phyloP scores from a whole-genome alignment of 495 filamentous ascomycete species.

The Filosporella fistucella region DNA sequence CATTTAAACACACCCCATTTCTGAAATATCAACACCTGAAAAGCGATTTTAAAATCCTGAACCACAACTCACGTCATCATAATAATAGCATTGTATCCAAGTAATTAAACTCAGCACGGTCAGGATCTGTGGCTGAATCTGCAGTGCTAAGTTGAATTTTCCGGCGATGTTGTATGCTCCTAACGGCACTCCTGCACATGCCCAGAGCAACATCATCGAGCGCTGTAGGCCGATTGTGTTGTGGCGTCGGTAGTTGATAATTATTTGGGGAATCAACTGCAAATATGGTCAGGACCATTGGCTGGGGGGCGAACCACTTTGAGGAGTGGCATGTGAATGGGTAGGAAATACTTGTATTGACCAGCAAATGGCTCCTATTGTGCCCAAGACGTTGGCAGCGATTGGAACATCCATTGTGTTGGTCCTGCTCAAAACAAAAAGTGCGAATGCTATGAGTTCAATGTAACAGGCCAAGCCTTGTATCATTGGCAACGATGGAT shows the following conservation, averaged over 20 bases:
- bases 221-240: constrained; percentile 54
- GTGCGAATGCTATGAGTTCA: too few species aligned
- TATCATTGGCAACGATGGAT: too few species aligned
- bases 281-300: not conserved
- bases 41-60: not conserved
- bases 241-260: constrained; percentile 58
- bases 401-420: constrained; percentile 45
- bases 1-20: constrained; percentile 41
- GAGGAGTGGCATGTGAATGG: constrained; percentile 7
- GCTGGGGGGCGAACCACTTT: too few species aligned
- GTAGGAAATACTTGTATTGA: constrained; percentile 4
- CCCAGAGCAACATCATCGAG: constrained; percentile 67
- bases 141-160: constrained; percentile 55
- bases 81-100: constrained; percentile 62
- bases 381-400: constrained; percentile 54
- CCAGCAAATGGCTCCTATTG: constrained; percentile 46
- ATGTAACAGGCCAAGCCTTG: too few species aligned
- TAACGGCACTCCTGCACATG: constrained; percentile 56
- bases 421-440: too few species aligned
- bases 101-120: constrained; percentile 56
- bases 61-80: constrained; percentile 39
- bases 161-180: constrained; percentile 62
- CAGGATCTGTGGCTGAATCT: constrained; percentile 58
- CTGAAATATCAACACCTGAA: constrained; percentile 21
- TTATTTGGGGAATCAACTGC: constrained; percentile 60